These are phyloP conservation scores for Thamnidium elegans DNA, from an alignment of 192 early-diverging fungal genomes.

Conservation along the genomic window DNA sequence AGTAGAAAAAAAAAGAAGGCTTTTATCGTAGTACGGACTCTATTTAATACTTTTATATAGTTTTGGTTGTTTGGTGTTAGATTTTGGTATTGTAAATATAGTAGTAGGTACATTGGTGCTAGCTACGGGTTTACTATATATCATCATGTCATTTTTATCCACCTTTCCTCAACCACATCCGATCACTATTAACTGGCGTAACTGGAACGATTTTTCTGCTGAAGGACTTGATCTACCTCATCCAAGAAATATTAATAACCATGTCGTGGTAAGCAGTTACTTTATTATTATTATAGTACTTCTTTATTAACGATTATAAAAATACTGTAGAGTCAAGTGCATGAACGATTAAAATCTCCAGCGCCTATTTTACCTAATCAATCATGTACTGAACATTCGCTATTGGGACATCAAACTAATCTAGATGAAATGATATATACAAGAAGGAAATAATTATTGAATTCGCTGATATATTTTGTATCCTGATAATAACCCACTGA, in stretches of 20 bases:
- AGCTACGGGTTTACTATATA: slow-evolving; percentile 48
- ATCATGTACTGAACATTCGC: not conserved
- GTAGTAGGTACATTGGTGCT: slow-evolving; percentile 46
- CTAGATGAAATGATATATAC: too few species aligned
- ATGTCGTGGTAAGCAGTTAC: not conserved
- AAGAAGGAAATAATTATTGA: too few species aligned
- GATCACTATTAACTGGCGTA: slow-evolving; percentile 30
- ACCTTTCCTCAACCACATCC: slow-evolving; percentile 21
- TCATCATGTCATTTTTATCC: slow-evolving; percentile 44
- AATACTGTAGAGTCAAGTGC: not conserved
- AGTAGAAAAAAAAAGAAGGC: not conserved
- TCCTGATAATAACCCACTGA: too few species aligned
- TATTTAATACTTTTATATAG: slow-evolving; percentile 4
- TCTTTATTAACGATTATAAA: not conserved
- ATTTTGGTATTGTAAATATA: slow-evolving; percentile 42
- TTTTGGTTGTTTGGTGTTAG: slow-evolving; percentile 57
- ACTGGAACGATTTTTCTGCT: slow-evolving; percentile 37
- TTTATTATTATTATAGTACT: not conserved
- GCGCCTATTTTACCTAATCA: not conserved
- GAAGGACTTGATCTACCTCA: slow-evolving; percentile 19
- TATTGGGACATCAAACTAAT: too few species aligned
- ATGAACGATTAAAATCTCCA: not conserved
- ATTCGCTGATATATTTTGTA: too few species aligned
- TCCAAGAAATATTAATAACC: not conserved
- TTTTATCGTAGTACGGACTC: not conserved